Evolutionary conservation across 2,329 filamentous ascomycete genomes (phyloP).

Genomic region (Aschersonia sp.): DNA sequence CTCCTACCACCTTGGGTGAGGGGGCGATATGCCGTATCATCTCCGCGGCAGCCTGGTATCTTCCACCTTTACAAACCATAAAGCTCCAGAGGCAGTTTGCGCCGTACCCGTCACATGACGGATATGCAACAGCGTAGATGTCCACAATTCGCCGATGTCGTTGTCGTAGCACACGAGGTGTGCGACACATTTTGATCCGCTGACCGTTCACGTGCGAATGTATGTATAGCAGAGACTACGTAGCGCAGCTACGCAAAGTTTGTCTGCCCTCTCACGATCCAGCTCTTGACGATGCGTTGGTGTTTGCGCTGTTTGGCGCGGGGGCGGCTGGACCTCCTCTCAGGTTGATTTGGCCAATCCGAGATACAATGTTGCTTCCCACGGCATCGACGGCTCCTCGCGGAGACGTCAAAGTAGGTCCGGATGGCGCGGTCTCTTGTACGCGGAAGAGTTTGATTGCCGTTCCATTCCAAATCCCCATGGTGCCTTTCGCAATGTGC

Average conservation of each 20-base stretch:
- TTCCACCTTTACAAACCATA: not conserved
- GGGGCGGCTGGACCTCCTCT: conserved; percentile 26
- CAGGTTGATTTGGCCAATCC: conserved; percentile 71
- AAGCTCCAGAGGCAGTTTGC: not conserved
- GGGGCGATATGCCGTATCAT: not conserved
- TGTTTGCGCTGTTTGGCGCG: conserved; percentile 5
- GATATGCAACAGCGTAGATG: not conserved
- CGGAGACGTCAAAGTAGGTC: conserved; percentile 71
- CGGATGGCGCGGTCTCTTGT: conserved; percentile 66
- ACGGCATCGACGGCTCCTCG: conserved; percentile 88
- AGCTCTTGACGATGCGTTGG: conserved; percentile 1
- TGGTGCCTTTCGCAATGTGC: conserved; percentile 71
- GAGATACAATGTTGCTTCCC: conserved; percentile 74
- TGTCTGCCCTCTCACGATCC: not conserved
- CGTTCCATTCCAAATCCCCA: conserved; percentile 91
- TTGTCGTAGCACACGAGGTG: not conserved
- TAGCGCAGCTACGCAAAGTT: no score
- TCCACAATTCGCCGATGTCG: not conserved
- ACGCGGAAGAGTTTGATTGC: conserved; percentile 78
- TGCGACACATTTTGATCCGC: not conserved
- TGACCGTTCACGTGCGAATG: not conserved
- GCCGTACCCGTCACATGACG: not conserved
- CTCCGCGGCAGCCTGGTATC: not conserved
- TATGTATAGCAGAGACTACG: not conserved
- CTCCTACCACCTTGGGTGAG: not conserved